These are phyloP conservation scores for Mycena chlorophos DNA, from an alignment of 768 basidiomycete species.

Conservation along the genomic window DNA sequence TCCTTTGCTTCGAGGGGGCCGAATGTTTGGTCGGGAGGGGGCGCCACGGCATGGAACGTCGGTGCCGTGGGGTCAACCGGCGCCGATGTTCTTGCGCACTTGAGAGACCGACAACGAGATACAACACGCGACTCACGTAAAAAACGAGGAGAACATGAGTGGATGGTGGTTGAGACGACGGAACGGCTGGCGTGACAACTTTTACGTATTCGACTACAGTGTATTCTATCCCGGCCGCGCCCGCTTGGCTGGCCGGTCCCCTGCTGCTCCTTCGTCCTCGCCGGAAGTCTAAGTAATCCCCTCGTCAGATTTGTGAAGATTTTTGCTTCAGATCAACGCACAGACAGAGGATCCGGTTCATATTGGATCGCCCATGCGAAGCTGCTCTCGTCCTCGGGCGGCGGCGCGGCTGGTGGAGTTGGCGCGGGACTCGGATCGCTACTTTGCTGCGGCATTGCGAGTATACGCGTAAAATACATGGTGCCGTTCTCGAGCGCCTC, in stretches of 20 bases:
- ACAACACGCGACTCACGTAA: conserved; percentile 60
- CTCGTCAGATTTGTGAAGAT: background rate
- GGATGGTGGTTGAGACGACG: conserved; percentile 21
- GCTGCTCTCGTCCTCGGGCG: conserved; percentile 10
- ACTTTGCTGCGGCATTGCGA: conserved; percentile 18
- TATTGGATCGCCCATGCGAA: conserved; percentile 21
- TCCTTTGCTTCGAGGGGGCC: conserved; percentile 78
- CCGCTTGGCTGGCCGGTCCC: background rate
- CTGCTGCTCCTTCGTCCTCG: background rate
- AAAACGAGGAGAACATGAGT: conserved; percentile 75
- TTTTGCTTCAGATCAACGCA: background rate
- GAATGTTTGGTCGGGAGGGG: conserved; percentile 59
- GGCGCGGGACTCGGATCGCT: too few species aligned
- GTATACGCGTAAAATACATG: conserved; percentile 46
- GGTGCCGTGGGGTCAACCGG: conserved; percentile 66
- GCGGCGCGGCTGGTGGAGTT: background rate
- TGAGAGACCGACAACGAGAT: background rate
- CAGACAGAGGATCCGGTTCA: conserved; percentile 1
- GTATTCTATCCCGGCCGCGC: background rate
- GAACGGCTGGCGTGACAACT: background rate
- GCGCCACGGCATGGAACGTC: conserved; percentile 83
- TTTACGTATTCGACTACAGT: background rate
- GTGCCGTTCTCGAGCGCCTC: conserved; percentile 49
- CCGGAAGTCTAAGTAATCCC: background rate
- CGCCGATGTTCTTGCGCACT: conserved; percentile 47